Conservation (phyloP, 2,329 filamentous ascomycete species). For the Trichoderma sp. region DNA sequence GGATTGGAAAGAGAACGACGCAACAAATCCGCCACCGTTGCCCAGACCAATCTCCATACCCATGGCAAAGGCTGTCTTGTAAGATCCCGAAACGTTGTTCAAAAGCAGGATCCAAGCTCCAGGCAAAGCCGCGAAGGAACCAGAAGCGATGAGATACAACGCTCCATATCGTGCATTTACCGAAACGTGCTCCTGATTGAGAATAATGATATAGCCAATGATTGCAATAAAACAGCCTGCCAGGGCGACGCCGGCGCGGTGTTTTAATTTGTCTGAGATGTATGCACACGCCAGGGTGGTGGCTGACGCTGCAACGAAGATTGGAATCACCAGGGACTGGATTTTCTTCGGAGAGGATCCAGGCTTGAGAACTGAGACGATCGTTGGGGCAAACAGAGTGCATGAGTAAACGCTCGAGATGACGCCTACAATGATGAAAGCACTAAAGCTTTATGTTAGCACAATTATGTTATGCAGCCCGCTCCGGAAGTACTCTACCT, state of each 20-base stretch:
- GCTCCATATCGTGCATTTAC: slow-evolving; percentile 10
- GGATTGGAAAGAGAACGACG: slow-evolving; percentile 7
- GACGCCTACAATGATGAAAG: slow-evolving; percentile 6
- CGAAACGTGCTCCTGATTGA: slow-evolving; percentile 11
- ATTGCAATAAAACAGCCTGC: slow-evolving; percentile 5
- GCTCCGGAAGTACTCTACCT: neutral
- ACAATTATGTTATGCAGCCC: neutral
- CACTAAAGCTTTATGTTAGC: neutral
- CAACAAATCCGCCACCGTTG: slow-evolving; percentile 13
- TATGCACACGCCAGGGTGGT: neutral
- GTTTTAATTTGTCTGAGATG: slow-evolving; percentile 12
- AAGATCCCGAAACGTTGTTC: slow-evolving; percentile 6
- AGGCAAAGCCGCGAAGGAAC: slow-evolving; percentile 5
- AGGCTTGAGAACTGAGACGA: slow-evolving; percentile 2
- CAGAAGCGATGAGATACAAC: slow-evolving; percentile 4
- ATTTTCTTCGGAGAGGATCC: neutral
- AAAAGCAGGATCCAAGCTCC: slow-evolving; percentile 9
- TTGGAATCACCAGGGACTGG: slow-evolving; percentile 9
- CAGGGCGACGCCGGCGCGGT: neutral
- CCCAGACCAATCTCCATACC: slow-evolving; percentile 15
- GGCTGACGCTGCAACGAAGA: neutral
- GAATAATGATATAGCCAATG: slow-evolving; percentile 5
- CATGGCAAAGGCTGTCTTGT: slow-evolving; percentile 15
- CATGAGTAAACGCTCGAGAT: slow-evolving; percentile 12
- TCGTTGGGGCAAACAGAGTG: slow-evolving; percentile 8